These are phyloP conservation scores for Jamesozyma gamospora DNA, from an alignment of 805 yeast species.

Conservation along the genomic window DNA sequence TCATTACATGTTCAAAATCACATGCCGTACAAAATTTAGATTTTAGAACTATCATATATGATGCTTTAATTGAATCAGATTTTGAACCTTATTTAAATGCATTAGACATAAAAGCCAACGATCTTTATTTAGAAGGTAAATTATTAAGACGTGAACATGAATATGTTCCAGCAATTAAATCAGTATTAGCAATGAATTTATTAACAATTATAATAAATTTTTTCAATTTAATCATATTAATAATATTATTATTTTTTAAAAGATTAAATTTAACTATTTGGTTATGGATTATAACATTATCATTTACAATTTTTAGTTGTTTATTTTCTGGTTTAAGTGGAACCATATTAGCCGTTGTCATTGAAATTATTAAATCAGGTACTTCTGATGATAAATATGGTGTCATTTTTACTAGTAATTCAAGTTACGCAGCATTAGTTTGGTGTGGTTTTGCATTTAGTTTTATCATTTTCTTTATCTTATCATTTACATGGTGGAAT, in stretches of 20 bases:
- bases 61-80: conserved; percentile 22
- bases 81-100: conserved; percentile 26
- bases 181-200: conserved; percentile 23
- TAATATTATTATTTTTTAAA: conserved; percentile 10
- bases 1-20: conserved; percentile 18
- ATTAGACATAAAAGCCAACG: conserved; percentile 18
- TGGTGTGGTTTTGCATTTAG: conserved; percentile 26
- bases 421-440: conserved; percentile 21
- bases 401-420: conserved; percentile 20
- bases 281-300: conserved; percentile 4
- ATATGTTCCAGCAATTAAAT: conserved; percentile 27
- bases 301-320: conserved; percentile 4
- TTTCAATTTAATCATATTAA: conserved; percentile 10
- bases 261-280: conserved; percentile 2
- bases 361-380: conserved; percentile 26
- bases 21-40: conserved; percentile 29
- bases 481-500: conserved; percentile 2
- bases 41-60: conserved; percentile 24
- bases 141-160: conserved; percentile 24
- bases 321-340: conserved; percentile 23
- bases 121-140: conserved; percentile 25
- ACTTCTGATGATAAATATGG: conserved; percentile 24
- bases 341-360: conserved; percentile 19
- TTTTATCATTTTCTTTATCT: conserved; percentile 3
- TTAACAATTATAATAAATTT: conserved; percentile 19